Evolutionary conservation across 2,329 filamentous ascomycete genomes (phyloP).

Genomic region (Epichloe baconii): DNA sequence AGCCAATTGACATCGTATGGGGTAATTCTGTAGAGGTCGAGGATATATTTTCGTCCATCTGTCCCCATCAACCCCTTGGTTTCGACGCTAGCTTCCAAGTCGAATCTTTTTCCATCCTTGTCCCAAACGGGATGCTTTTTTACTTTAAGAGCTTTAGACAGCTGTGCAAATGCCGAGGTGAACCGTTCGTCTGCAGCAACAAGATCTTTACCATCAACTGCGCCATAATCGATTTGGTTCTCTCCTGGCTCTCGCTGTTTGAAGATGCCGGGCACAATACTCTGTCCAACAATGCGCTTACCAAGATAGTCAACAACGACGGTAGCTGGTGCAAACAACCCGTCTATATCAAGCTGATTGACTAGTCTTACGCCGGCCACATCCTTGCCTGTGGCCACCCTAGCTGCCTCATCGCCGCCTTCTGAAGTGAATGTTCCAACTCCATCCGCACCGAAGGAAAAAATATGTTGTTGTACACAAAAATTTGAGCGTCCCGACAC

Average conservation of each 20-base stretch:
- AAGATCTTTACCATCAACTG: constrained; percentile 91
- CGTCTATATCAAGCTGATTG: constrained; percentile 92
- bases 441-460: constrained; percentile 94
- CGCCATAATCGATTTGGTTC: constrained; percentile 97
- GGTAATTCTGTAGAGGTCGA: constrained; percentile 89
- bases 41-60: constrained; percentile 92
- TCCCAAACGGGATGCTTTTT: constrained; percentile 99
- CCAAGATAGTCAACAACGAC: constrained; percentile 95
- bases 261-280: constrained; percentile 97
- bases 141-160: constrained; percentile 80
- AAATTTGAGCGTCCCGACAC: constrained; percentile 85
- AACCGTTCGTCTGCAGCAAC: constrained; percentile 87
- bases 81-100: constrained; percentile 90
- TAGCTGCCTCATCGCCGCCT: constrained; percentile 89
- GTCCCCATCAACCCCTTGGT: constrained; percentile 97
- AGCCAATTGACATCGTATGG: constrained; percentile 86
- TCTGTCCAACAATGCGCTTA: constrained; percentile 93
- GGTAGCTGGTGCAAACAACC: constrained; percentile 88
- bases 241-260: constrained; percentile 95
- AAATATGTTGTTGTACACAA: constrained; percentile 99
- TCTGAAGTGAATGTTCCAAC: constrained; percentile 95
- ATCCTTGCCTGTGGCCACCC: constrained; percentile 93
- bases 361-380: constrained; percentile 88
- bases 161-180: constrained; percentile 68
- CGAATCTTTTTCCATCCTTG: constrained; percentile 80